These are phyloP conservation scores for Didymella exigua DNA, from an alignment of 2,329 filamentous ascomycete species.

Conservation along the genomic window DNA sequence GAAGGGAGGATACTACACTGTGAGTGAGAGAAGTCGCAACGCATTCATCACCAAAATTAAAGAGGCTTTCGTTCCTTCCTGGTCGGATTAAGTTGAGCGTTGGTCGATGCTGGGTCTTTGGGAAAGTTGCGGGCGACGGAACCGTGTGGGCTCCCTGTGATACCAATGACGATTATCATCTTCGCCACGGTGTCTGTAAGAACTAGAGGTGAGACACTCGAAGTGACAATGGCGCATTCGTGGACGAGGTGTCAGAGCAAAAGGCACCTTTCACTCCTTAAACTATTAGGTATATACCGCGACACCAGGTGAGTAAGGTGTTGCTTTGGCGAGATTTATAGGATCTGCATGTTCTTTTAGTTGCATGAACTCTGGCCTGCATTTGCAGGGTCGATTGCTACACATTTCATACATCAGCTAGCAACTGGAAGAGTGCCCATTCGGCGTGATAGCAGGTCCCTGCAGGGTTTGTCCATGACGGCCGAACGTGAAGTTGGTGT, in stretches of 20 bases:
- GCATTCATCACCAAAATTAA: neutral
- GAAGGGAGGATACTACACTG: neutral
- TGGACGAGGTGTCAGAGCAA: too few species aligned
- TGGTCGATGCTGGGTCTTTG: slow-evolving; percentile 38
- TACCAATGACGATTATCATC: slow-evolving; percentile 35
- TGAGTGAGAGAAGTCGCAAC: neutral
- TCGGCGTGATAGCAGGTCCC: neutral
- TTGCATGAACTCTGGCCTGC: neutral
- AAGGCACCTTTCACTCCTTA: too few species aligned
- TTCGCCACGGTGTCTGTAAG: slow-evolving; percentile 22
- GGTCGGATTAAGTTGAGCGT: neutral
- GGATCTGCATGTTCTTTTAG: too few species aligned
- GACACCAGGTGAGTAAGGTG: neutral
- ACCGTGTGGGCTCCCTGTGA: slow-evolving; percentile 36
- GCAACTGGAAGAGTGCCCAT: neutral
- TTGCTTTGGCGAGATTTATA: neutral
- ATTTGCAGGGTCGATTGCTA: neutral
- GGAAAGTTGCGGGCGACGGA: slow-evolving; percentile 41
- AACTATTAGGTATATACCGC: too few species aligned
- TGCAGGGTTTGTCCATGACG: neutral
- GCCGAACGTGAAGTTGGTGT: too few species aligned
- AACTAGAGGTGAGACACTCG: too few species aligned
- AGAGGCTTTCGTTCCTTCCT: neutral
- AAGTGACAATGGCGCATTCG: neutral
- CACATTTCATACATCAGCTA: neutral